A percentile compares a stretch with the other conserved stretches of the same genome.
Evolutionary conservation across 495 filamentous ascomycete genomes (phyloP).

Genomic region (Hyaloscypha hepaticicola): DNA sequence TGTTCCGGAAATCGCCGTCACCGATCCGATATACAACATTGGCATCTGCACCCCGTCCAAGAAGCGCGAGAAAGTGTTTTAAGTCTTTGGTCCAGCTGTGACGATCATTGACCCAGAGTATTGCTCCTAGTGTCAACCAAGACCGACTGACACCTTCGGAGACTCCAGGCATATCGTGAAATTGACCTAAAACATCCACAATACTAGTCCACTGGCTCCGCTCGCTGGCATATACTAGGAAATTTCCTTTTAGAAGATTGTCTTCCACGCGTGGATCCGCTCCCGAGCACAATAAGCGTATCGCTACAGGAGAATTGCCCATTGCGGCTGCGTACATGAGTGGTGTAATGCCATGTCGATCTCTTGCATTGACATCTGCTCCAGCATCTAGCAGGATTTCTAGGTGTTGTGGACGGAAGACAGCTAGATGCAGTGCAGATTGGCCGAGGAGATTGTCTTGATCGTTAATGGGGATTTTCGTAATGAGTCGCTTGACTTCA

Average conservation of each 20-base stretch:
- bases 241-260: not conserved
- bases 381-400: slow-evolving; percentile 9
- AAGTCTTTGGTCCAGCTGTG: not conserved
- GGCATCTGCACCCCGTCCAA: not conserved
- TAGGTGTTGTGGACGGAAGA: slow-evolving; percentile 9
- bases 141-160: not conserved
- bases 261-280: not conserved
- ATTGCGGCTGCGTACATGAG: slow-evolving; percentile 16
- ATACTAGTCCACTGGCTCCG: not conserved
- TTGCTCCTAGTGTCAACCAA: not conserved
- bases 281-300: not conserved
- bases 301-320: not conserved
- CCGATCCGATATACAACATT: too few relatives aligned
- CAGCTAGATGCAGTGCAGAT: not conserved
- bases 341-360: slow-evolving; percentile 18
- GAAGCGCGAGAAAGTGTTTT: not conserved
- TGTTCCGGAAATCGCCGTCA: not conserved
- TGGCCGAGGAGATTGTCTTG: not conserved
- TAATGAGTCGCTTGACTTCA: not conserved
- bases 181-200: not conserved
- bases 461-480: not conserved
- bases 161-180: not conserved
- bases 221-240: not conserved
- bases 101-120: not conserved
- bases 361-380: slow-evolving; percentile 19